Evolutionary conservation across 2,329 filamentous ascomycete genomes (phyloP), one percentile per base, ranked within the genome.

Genomic region (Neocatenulostroma microsporum): DNA sequence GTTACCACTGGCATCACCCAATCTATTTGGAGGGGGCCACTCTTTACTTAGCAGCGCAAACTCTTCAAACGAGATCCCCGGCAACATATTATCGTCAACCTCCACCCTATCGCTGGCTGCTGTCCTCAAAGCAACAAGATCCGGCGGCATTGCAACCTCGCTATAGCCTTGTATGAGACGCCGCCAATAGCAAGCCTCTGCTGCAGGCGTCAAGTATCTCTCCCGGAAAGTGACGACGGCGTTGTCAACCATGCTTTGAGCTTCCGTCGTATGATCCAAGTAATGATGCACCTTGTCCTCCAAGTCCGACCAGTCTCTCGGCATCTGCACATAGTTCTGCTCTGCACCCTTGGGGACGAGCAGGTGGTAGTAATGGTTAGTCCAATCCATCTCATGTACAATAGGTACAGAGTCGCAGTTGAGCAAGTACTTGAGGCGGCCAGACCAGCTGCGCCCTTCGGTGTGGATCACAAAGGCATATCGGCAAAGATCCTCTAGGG

Each of bases 361-460:
- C 2, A 57, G 43, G 34, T 56, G 49, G 17, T 53, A 48, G 25
- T 41, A 51, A 18, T 50, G 44, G 14, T 46, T 40, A 9, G 40
- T 45, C 46, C 50, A 58, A 5, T 48, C 38, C 3, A 54, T 34
- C 3, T 51, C 38, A 31, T 55, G 56, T 3, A 51, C 39, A 11
- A 58, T 40, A 3, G 45, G 34, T 5, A 57, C 42, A 5, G 47
- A 49, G 21, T 51, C 40, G 33, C 56, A 60, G 21, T 54, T 54
- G 18, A 52, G 37, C 4, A 58, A 40, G 20, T 47, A 55, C 21
- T 51, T 53, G 28, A 60, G 34, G 13, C 54, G 40, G 0, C 53
- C 54, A 2, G 51, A 54, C 25, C 49, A 58, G 8, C 39, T 49
- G 1, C 42, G 34, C 2, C 54, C 53, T 41, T 57, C 55, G 13